Evolutionary conservation across 345 rosid species (phyloP).

Genomic region (Salix viminalis): DNA sequence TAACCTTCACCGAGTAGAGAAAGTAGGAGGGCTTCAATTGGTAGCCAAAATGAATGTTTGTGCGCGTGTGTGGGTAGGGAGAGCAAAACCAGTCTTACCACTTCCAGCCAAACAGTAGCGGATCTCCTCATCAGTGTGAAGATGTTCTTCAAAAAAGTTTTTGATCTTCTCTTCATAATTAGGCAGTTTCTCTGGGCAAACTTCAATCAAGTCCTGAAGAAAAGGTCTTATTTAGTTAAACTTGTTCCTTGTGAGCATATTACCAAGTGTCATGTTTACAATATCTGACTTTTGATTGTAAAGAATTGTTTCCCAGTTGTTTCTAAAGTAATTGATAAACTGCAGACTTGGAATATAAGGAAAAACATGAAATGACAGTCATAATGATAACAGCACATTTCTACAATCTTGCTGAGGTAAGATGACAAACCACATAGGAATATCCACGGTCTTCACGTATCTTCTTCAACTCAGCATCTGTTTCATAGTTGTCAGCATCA

Average conservation of each 20-base stretch:
- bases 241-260: background rate
- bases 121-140: constrained; percentile 97
- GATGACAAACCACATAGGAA: constrained; percentile 67
- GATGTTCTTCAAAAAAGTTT: constrained; percentile 83
- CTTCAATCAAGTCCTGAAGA: constrained; percentile 73
- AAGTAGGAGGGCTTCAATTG: background rate
- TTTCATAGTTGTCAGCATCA: constrained; percentile 88
- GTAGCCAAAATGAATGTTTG: background rate
- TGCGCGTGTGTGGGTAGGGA: background rate
- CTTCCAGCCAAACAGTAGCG: constrained; percentile 89
- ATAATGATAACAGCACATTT: background rate
- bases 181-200: constrained; percentile 82
- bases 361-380: background rate
- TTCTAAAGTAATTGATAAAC: background rate
- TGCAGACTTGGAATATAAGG: background rate
- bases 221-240: background rate
- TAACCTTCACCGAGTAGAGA: constrained; percentile 47
- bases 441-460: constrained; percentile 83
- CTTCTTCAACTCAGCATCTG: constrained; percentile 80
- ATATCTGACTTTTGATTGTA: background rate
- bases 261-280: background rate
- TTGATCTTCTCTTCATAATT: constrained; percentile 86
- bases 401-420: background rate
- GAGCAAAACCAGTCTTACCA: constrained; percentile 37
- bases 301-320: background rate